Base-by-base conservation (phyloP, 257 asterid genomes). In the Handroanthus guayacan region DNA sequence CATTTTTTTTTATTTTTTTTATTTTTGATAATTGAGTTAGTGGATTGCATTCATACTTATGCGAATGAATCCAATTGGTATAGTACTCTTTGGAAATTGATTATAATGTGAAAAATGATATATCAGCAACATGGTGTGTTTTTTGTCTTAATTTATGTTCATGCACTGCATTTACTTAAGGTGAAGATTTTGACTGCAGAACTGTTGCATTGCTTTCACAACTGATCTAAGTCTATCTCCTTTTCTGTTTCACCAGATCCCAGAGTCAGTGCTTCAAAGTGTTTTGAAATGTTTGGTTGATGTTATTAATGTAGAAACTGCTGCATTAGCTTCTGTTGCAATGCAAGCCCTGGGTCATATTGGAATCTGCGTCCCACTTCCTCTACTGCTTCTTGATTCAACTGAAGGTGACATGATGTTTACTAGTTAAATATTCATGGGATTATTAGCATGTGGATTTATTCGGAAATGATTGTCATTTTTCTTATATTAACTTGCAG, bases 311-410 rank as follows among this genome's bases (percentile, higher is more conserved):
- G 80, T 61, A 31, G 99, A 95, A 87, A 86, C 87, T 51, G 82
- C 89, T 41, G 61, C 94, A 62, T 81, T 92, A 84, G 98, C 99
- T 86, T 92, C 97, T 45, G 84, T 85, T 73, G 97, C 97, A 55
- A 86, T 92, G 94, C 94, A 91, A 91, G 91, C 98, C 58, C 86
- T 95, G 81, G 99, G 99, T 78, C 98, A 92, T 84, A 89, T 95
- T 86, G 99, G 98, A 80, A 89, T 92, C 78, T 81, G 94, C 71
- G 69, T 81, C 72, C 89, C 91, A 68, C 86, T 95, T 79, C 97
- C 97, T 86, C 88, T 82, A 43, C 76, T 92, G 84, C 86, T 75
- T 75, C 74, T 82, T 75, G 97, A 86, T 72, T 82, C 96, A 69
- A 81, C 81, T 69, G 79, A 86, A 86, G 98, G 99, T 95, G 74